Percentiles rank a stretch among this genome's conserved stretches.
These are phyloP conservation scores for Ormosia semicastrata DNA, from an alignment of 306 rosid genomes.

Conservation along the genomic window DNA sequence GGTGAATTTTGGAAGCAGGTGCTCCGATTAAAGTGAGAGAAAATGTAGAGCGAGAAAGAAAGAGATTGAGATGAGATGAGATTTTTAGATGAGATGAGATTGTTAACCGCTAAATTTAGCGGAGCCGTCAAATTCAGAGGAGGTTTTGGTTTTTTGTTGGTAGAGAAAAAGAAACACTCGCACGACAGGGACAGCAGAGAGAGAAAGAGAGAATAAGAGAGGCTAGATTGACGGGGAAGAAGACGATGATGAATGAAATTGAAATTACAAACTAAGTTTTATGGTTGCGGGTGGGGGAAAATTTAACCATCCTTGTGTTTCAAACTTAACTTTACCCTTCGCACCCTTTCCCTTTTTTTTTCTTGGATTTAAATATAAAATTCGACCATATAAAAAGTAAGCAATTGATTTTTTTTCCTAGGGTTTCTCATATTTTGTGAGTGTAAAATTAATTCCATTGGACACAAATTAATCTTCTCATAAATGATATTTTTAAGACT, in stretches of 20 bases:
- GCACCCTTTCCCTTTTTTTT: too few species aligned
- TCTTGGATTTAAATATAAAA: background rate
- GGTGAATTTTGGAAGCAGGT: background rate
- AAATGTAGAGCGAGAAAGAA: background rate
- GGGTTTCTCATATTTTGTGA: too few species aligned
- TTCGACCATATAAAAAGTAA: too few species aligned
- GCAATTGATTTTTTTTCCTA: too few species aligned
- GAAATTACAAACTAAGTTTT: background rate
- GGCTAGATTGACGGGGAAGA: constrained; percentile 29
- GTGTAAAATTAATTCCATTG: too few species aligned
- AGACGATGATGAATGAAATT: background rate
- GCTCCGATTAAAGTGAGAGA: background rate
- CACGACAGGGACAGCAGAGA: background rate
- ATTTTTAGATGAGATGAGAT: background rate
- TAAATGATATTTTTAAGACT: too few species aligned
- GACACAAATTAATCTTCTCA: too few species aligned
- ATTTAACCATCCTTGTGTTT: background rate
- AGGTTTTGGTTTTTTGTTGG: background rate
- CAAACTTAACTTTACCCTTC: background rate
- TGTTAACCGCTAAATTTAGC: constrained; percentile 19
- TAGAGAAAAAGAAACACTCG: constrained; percentile 3
- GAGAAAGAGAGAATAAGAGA: background rate
- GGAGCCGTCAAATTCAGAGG: constrained; percentile 31
- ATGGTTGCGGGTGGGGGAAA: constrained; percentile 25
- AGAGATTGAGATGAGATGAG: background rate